These are phyloP conservation scores for Pharus latifolius DNA, from an alignment of 176 grass and related monocot genomes.

Conservation along the genomic window DNA sequence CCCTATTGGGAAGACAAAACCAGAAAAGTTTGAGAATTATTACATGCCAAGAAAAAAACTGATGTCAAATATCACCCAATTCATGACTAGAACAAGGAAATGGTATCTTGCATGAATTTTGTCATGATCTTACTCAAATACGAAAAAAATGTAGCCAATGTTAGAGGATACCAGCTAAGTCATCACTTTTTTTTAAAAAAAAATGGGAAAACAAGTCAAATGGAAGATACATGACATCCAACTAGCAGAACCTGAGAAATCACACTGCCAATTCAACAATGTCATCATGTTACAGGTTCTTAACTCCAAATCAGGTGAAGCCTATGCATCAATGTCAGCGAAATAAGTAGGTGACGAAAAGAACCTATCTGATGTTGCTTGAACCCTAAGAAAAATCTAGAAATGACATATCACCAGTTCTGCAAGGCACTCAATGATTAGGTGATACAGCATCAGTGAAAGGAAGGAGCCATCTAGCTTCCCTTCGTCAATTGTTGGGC, in stretches of 20 bases:
- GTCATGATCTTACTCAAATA: slow-evolving; percentile 5
- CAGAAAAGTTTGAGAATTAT: too few species aligned
- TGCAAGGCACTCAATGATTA: neutral
- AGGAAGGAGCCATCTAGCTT: neutral
- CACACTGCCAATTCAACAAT: slow-evolving; percentile 5
- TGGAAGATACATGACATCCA: neutral
- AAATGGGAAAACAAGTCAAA: neutral
- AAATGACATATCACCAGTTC: neutral
- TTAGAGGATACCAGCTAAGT: neutral
- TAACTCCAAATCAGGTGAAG: neutral
- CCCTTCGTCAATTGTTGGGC: neutral
- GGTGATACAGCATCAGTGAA: neutral
- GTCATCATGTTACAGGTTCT: neutral
- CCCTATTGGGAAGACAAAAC: slow-evolving; percentile 39
- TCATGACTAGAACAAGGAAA: neutral
- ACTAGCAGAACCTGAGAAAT: neutral
- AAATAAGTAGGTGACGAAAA: neutral
- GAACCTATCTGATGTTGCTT: neutral
- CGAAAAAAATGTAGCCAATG: neutral
- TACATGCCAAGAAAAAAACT: neutral
- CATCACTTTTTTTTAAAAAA: neutral
- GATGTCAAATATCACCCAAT: neutral
- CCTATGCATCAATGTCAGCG: neutral
- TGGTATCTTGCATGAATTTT: neutral
- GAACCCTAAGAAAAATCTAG: neutral